These are phyloP conservation scores for Ormosia emarginata DNA, from an alignment of 306 rosid genomes.

Conservation along the genomic window DNA sequence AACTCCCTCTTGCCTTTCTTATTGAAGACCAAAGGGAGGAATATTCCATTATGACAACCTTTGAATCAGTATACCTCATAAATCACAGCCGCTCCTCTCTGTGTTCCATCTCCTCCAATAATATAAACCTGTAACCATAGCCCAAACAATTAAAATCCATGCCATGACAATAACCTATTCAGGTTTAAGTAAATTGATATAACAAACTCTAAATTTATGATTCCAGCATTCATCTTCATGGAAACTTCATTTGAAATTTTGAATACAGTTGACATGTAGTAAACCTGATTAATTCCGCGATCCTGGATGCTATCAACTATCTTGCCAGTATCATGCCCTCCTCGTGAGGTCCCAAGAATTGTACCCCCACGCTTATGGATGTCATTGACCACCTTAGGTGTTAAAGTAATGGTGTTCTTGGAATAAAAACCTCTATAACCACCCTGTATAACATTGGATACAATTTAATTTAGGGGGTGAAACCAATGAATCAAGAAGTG, in stretches of 20 bases:
- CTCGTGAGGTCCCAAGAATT: slow-evolving; percentile 84
- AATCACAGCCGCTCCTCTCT: slow-evolving; percentile 84
- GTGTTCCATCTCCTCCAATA: slow-evolving; percentile 99
- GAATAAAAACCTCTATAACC: slow-evolving; percentile 95
- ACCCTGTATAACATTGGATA: slow-evolving; percentile 52
- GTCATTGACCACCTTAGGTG: slow-evolving; percentile 87
- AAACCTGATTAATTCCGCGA: slow-evolving; percentile 93
- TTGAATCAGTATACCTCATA: slow-evolving; percentile 64
- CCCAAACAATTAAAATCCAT: slow-evolving; percentile 21
- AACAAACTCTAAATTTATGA: not conserved
- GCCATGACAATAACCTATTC: slow-evolving; percentile 7
- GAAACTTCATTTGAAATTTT: not conserved
- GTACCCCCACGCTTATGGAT: slow-evolving; percentile 99
- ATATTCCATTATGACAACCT: slow-evolving; percentile 13
- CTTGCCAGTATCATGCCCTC: slow-evolving; percentile 86
- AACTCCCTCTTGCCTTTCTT: slow-evolving; percentile 4
- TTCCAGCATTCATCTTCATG: slow-evolving; percentile 17
- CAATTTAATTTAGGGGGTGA: not conserved
- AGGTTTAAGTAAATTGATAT: slow-evolving; percentile 6
- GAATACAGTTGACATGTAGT: slow-evolving; percentile 8
- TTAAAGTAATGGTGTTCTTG: slow-evolving; percentile 60
- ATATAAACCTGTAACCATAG: slow-evolving; percentile 68
- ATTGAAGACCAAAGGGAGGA: not conserved
- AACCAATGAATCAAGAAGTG: slow-evolving; percentile 6
- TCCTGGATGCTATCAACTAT: slow-evolving; percentile 96